A percentile compares a stretch with the other conserved stretches of the same genome.
Evolutionary conservation across 164 flowering plant species (phyloP).

Genomic region (Annona cherimola): DNA sequence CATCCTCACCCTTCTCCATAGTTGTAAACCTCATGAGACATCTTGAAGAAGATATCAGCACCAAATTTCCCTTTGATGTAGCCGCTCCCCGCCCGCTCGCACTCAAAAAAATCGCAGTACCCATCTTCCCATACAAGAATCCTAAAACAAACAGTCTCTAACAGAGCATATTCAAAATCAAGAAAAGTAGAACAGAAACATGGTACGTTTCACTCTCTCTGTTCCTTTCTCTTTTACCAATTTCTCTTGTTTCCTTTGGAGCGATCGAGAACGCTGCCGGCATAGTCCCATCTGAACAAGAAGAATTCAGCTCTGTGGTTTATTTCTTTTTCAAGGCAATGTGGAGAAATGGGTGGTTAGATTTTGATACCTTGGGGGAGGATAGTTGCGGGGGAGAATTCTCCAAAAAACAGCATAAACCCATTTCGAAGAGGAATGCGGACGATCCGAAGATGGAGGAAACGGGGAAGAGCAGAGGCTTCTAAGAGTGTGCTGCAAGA

Average conservation of each 20-base stretch:
- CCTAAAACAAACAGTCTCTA: constrained; percentile 34
- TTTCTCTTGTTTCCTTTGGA: constrained; percentile 77
- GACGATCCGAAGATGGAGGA: constrained; percentile 26
- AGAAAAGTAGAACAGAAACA: constrained; percentile 2
- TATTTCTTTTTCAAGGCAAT: not conserved
- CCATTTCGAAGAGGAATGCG: constrained; percentile 53
- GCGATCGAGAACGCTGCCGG: constrained; percentile 59
- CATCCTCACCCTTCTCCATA: constrained; percentile 74
- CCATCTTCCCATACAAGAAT: constrained; percentile 92
- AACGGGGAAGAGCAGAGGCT: constrained; percentile 48
- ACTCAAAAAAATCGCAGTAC: constrained; percentile 61
- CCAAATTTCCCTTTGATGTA: constrained; percentile 50
- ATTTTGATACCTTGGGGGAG: constrained; percentile 67
- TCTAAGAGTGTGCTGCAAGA: constrained; percentile 60
- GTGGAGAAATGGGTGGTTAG: not conserved
- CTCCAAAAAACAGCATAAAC: constrained; percentile 78
- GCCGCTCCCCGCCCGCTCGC: constrained; percentile 44
- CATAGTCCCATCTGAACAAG: constrained; percentile 73
- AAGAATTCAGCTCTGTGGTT: not conserved
- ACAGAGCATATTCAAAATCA: not conserved
- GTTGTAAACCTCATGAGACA: constrained; percentile 82
- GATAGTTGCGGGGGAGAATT: constrained; percentile 67
- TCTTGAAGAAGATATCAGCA: constrained; percentile 70
- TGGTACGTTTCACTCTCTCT: not conserved
- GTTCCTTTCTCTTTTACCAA: constrained; percentile 39